Evolutionary conservation across 305 asterid genomes (phyloP).

Genomic region (Fraxinus greggii): DNA sequence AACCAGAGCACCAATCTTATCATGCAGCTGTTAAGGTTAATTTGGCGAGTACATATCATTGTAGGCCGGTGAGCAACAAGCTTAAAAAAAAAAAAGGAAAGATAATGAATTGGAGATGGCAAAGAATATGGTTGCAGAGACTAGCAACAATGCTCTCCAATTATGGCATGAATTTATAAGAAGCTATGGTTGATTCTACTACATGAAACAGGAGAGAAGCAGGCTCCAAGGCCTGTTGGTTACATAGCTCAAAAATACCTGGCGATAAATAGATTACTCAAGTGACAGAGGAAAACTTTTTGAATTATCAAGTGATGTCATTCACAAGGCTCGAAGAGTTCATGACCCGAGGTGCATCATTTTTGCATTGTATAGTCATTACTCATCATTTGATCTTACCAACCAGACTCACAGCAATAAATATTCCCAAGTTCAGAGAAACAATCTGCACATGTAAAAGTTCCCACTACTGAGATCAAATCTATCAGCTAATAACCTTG

Average conservation of each 20-base stretch:
- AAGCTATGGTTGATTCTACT: not conserved
- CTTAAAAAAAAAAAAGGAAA: not conserved
- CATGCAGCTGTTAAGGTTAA: not conserved
- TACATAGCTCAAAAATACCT: not conserved
- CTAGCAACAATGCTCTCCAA: not conserved
- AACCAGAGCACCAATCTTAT: not conserved
- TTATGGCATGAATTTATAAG: not conserved
- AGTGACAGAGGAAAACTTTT: not conserved
- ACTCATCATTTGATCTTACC: not conserved
- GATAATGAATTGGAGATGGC: not conserved
- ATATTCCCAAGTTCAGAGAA: not conserved
- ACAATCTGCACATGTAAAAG: not conserved
- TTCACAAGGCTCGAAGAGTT: not conserved
- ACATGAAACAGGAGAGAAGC: conserved; percentile 1
- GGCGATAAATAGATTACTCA: not conserved
- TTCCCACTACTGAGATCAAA: not conserved
- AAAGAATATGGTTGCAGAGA: not conserved
- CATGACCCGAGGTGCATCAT: not conserved
- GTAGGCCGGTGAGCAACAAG: not conserved
- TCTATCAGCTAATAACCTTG: not conserved
- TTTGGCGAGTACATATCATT: not conserved
- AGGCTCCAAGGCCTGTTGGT: not conserved
- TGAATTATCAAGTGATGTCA: not conserved
- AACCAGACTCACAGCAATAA: not conserved
- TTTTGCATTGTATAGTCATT: not conserved